Evolutionary conservation across 1,139 yeast species (phyloP).

Genomic region (Arxiozyma slooffiae): DNA sequence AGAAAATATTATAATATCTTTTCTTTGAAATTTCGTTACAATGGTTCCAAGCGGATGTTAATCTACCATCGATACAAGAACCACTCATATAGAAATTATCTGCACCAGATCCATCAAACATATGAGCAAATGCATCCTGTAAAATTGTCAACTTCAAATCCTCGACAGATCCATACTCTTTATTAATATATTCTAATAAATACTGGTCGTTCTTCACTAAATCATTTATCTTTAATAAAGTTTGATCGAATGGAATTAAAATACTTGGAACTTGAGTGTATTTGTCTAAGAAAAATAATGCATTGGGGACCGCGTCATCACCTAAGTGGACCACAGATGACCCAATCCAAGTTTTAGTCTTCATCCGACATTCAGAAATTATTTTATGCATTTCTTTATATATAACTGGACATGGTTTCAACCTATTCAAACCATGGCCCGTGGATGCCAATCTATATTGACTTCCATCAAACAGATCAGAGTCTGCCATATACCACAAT

Average conservation of each 20-base stretch:
- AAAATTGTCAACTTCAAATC: slow-evolving; percentile 44
- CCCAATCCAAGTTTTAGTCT: slow-evolving; percentile 62
- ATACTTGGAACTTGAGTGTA: slow-evolving; percentile 68
- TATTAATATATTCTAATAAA: slow-evolving; percentile 40
- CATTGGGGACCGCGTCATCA: slow-evolving; percentile 72
- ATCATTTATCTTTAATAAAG: slow-evolving; percentile 43
- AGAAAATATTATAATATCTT: slow-evolving; percentile 50
- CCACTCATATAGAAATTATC: slow-evolving; percentile 73
- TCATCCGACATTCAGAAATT: slow-evolving; percentile 48
- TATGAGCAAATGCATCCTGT: slow-evolving; percentile 62
- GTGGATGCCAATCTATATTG: slow-evolving; percentile 54
- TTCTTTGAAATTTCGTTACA: slow-evolving; percentile 58
- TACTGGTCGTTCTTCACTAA: slow-evolving; percentile 40
- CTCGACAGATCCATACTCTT: slow-evolving; percentile 47
- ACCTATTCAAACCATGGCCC: slow-evolving; percentile 67
- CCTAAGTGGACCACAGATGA: slow-evolving; percentile 68
- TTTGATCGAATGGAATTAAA: slow-evolving; percentile 55
- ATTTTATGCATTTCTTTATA: slow-evolving; percentile 60
- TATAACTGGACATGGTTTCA: slow-evolving; percentile 58
- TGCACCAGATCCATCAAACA: slow-evolving; percentile 71
- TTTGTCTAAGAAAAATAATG: slow-evolving; percentile 62
- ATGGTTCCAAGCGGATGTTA: slow-evolving; percentile 74
- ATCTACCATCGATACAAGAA: slow-evolving; percentile 67
- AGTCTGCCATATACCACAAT: slow-evolving; percentile 64
- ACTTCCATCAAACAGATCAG: slow-evolving; percentile 46